Base-by-base conservation (phyloP, 352 stramenopile species). In the Phytopythium kandeliae region DNA sequence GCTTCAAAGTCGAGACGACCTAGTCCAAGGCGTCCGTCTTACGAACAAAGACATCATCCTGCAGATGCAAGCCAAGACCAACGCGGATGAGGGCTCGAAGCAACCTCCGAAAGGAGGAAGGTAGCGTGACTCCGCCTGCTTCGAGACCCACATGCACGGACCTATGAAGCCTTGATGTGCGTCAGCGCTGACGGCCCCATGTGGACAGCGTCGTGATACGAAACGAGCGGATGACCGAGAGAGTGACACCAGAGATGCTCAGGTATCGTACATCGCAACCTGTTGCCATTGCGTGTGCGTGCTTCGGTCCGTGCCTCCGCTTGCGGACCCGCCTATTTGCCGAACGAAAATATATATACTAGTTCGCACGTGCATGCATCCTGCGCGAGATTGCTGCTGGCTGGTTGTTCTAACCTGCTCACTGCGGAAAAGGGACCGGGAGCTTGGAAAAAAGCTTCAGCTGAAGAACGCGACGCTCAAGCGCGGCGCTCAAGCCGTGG, bases 11-110 rank as follows among this genome's bases (percentile, higher is more conserved):
- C 80, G 82, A 24, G 78, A 93, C 26, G 82, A 93, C 42, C 68
- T 93, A 44, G 63, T 81, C 17, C 65, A 58, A 15, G 54, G 61
- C 42, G 70, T 65, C 19, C 66, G 77, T 26, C 43, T 89, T 25
- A 92, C 81, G 25, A 91, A 95, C 66, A 89, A 86, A 55, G 84
- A 95, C 53, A 68, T 78, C 52, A 58, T 95, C 36, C 62, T 89
- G 73, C 65, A 84, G 45, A 55, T 72, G 24, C 66, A 69, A 42
- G 47, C 57, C 12, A 57, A 64, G 25, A n/a, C 31, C 30, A 33
- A 47, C 15, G 44, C 28, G 21, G 24, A 37, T 38, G 44, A 31
- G 16, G 33, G 44, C 35, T 34, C 47, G 21, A 47, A 73, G 26
- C 36, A 60, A 28, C 55, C 51, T n/a, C 17, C 54, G 33, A 47